phyloP scores from a whole-genome alignment of 2,329 filamentous ascomycete species.

The Phyllosticta ampelicida region DNA sequence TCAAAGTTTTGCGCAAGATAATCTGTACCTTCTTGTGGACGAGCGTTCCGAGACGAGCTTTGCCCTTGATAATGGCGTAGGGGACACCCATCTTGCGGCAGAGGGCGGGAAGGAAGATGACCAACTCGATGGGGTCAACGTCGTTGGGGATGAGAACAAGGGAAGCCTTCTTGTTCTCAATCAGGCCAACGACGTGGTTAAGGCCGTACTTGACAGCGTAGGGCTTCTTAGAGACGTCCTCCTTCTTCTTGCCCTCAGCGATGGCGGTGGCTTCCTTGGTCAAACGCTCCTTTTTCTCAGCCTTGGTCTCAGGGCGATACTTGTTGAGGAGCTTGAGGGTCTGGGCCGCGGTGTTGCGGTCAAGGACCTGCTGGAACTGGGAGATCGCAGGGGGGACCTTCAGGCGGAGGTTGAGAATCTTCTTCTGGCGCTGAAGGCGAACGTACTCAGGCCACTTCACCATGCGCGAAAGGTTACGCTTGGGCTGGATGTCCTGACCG shows the following conservation, averaged over 20 bases:
- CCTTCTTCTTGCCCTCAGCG: slow-evolving; percentile 99
- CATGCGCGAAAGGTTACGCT: slow-evolving; percentile 71
- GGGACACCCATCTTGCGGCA: slow-evolving; percentile 99
- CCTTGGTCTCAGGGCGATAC: slow-evolving; percentile 98
- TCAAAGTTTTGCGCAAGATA: not conserved
- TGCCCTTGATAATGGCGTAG: slow-evolving; percentile 99
- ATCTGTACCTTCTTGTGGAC: slow-evolving; percentile 95
- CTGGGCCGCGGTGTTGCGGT: slow-evolving; percentile 63
- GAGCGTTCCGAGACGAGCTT: slow-evolving; percentile 96
- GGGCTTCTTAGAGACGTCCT: slow-evolving; percentile 99
- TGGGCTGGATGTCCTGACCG: slow-evolving; percentile 96
- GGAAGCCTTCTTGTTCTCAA: slow-evolving; percentile 93
- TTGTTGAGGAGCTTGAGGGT: slow-evolving; percentile 99
- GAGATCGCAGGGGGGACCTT: slow-evolving; percentile 97
- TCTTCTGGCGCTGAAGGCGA: slow-evolving; percentile 80
- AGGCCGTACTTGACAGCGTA: slow-evolving; percentile 99
- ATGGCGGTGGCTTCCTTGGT: slow-evolving; percentile 96
- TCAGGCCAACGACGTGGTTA: slow-evolving; percentile 68
- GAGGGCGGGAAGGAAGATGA: slow-evolving; percentile 96
- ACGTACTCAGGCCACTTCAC: slow-evolving; percentile 99
- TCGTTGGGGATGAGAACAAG: slow-evolving; percentile 98
- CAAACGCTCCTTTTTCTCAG: slow-evolving; percentile 99
- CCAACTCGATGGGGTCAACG: slow-evolving; percentile 98
- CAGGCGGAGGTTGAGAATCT: slow-evolving; percentile 96
- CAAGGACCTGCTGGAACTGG: slow-evolving; percentile 92